phyloP scores from a whole-genome alignment of 805 yeast genomes.

The Candida taoyuanica region DNA sequence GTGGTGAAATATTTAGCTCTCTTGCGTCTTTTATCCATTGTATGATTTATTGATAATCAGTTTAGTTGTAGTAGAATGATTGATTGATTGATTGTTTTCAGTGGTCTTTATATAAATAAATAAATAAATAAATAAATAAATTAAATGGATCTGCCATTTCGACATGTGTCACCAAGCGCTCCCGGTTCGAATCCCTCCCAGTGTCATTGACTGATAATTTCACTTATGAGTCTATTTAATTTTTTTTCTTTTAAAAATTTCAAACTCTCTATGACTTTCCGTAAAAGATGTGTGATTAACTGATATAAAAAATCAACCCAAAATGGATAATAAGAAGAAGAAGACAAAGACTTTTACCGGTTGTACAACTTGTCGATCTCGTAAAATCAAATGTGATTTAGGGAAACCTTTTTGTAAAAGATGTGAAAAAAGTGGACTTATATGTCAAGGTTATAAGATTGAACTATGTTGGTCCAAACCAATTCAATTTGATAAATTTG shows the following conservation, averaged over 20 bases:
- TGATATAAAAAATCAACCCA: neutral
- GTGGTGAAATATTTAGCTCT: constrained; percentile 41
- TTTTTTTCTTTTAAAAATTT: neutral
- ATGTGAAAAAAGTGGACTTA: constrained; percentile 61
- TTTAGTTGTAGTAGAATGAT: too few species aligned
- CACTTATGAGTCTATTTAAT: too few species aligned
- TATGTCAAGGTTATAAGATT: constrained; percentile 80
- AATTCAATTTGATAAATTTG: constrained; percentile 43
- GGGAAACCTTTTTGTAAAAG: constrained; percentile 64
- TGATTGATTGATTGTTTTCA: too few species aligned
- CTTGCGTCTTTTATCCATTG: constrained; percentile 25
- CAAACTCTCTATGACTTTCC: neutral
- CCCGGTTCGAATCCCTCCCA: too few species aligned
- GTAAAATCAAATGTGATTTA: constrained; percentile 80
- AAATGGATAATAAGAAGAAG: constrained; percentile 20
- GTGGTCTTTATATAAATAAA: too few species aligned
- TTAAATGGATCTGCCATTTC: too few species aligned
- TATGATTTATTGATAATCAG: neutral
- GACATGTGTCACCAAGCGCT: too few species aligned
- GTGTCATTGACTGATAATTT: too few species aligned
- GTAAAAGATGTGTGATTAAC: neutral
- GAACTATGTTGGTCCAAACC: constrained; percentile 72
- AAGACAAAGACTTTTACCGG: constrained; percentile 78
- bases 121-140: too few species aligned
- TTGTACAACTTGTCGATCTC: constrained; percentile 78